A percentile compares a stretch with the other conserved stretches of the same genome.
Evolutionary conservation across 2,329 filamentous ascomycete genomes (phyloP).

Genomic region (Colletotrichum cereale): DNA sequence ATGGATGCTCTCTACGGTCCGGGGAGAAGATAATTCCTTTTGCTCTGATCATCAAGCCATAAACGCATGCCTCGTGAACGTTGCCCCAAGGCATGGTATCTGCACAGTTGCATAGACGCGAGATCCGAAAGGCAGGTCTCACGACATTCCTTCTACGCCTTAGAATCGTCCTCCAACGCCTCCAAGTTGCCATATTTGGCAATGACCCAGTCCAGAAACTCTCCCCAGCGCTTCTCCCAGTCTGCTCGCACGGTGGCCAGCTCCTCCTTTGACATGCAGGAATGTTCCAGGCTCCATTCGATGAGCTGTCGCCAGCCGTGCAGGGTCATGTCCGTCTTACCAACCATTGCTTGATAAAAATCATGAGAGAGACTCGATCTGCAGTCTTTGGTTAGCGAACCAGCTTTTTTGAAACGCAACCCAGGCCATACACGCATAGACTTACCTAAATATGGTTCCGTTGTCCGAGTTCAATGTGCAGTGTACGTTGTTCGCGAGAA

Average conservation of each 20-base stretch:
- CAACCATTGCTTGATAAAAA: conserved; percentile 82
- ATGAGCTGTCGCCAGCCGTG: conserved; percentile 78
- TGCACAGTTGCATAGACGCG: background rate
- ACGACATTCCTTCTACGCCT: background rate
- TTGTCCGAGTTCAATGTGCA: conserved; percentile 84
- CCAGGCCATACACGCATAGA: background rate
- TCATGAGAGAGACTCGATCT: conserved; percentile 81
- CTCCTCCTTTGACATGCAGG: conserved; percentile 63
- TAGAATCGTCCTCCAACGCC: background rate
- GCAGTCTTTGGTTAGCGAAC: conserved; percentile 7
- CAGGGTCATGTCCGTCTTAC: conserved; percentile 74
- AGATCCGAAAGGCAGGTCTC: background rate
- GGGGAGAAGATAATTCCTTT: background rate
- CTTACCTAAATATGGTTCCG: conserved; percentile 77
- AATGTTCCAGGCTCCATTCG: conserved; percentile 73
- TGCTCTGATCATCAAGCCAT: background rate
- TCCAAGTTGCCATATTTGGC: conserved; percentile 50
- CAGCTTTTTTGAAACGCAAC: conserved; percentile 22
- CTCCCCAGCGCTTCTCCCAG: conserved; percentile 69
- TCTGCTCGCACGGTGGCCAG: conserved; percentile 51
- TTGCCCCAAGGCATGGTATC: background rate
- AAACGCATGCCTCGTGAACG: background rate
- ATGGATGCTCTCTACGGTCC: background rate
- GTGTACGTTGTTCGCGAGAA: conserved; percentile 79
- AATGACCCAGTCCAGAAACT: conserved; percentile 68